Evolutionary conservation across 148 eudicot species (phyloP).

Genomic region (Cornus controversa): DNA sequence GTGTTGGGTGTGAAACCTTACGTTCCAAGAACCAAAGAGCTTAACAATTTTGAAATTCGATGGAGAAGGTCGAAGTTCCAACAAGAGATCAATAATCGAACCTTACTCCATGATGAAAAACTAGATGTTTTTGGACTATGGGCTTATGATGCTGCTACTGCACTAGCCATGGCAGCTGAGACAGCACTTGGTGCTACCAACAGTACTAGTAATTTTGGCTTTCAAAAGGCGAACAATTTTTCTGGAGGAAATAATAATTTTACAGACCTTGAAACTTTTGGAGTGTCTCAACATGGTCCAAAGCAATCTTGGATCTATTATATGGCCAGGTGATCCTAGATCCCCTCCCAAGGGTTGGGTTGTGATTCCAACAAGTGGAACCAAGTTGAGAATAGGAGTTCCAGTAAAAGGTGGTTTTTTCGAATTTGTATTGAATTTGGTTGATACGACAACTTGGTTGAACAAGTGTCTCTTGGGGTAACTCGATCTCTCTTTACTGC

Average conservation of each 20-base stretch:
- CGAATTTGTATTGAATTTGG: neutral
- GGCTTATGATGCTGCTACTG: slow-evolving; percentile 33
- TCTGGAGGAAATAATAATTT: neutral
- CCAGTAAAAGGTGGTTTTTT: neutral
- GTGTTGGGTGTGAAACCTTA: slow-evolving; percentile 26
- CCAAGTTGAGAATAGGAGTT: neutral
- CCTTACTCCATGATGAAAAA: neutral
- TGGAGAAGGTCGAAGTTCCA: slow-evolving; percentile 11
- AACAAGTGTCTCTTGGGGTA: slow-evolving; percentile 27
- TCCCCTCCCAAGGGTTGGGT: neutral
- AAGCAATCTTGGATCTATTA: slow-evolving; percentile 8
- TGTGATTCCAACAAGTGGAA: neutral
- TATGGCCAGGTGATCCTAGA: slow-evolving; percentile 25
- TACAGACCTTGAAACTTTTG: slow-evolving; percentile 15
- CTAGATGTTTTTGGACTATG: slow-evolving; percentile 23
- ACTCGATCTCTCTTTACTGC: neutral
- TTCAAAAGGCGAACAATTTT: neutral
- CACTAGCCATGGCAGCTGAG: slow-evolving; percentile 30
- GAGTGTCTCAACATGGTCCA: slow-evolving; percentile 26
- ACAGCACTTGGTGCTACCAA: neutral
- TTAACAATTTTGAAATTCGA: slow-evolving; percentile 5
- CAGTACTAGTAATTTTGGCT: neutral
- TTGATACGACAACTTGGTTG: slow-evolving; percentile 16
- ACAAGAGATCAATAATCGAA: slow-evolving; percentile 5
- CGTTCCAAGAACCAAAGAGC: slow-evolving; percentile 19